Percentiles rank a stretch among this genome's conserved stretches.
Evolutionary conservation across 176 grass and related monocot species (phyloP).

Genomic region (Triticum urartu): DNA sequence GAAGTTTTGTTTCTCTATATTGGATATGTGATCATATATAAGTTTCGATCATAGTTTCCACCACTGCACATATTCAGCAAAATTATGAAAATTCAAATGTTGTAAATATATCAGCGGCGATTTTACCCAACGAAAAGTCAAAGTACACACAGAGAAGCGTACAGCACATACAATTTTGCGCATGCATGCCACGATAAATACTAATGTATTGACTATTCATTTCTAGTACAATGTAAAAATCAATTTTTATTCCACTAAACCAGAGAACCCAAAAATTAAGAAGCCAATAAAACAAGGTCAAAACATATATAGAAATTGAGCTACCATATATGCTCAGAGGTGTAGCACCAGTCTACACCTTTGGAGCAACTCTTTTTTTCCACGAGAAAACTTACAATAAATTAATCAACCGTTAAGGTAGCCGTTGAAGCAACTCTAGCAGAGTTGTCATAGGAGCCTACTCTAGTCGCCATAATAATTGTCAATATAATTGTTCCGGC

Average conservation of each 20-base stretch:
- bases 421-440: no score
- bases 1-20: neutral
- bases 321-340: neutral
- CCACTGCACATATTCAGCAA: no score
- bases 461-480: no score
- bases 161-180: neutral
- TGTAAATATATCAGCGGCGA: no score
- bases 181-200: neutral
- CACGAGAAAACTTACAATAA: no score
- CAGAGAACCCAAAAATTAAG: neutral
- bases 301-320: neutral
- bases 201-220: neutral
- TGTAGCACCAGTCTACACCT: constrained; percentile 22
- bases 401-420: no score
- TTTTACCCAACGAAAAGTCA: no score
- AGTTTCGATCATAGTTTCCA: no score
- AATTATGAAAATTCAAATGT: no score
- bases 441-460: no score
- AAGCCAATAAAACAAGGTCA: neutral
- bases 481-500: no score
- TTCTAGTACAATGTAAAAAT: neutral
- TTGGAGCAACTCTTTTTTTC: no score
- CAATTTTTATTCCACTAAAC: neutral
- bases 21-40: neutral
- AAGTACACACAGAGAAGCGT: neutral